Evolutionary conservation across 2,329 filamentous ascomycete species (phyloP), one percentile per base, ranked within the genome.

Genomic region (Neonectria faginata): DNA sequence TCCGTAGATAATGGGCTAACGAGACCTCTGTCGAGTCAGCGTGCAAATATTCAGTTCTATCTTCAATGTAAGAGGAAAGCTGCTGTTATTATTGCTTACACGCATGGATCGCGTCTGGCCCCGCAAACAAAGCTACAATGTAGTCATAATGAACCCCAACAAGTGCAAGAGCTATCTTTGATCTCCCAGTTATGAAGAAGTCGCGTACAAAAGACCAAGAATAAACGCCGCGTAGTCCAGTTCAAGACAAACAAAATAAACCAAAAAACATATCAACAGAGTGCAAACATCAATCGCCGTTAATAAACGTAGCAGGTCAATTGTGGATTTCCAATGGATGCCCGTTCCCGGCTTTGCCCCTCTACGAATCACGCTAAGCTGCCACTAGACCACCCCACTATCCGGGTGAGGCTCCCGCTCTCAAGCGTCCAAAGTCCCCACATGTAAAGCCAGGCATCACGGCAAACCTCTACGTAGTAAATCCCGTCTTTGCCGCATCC

Each of bases 351-450:
- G 14, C 8, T 16, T 16, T 14, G 29, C 48, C 48, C 48, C 48
- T 33, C 48, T n/a, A 14, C 48, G 31, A 20, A 18, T 18, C 33
- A 22, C 51, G 36, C 51, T 53, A 53, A 53, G 12, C 51, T 41
- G 51, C 51, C 51, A 53, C 50, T 52, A 54, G 22, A 44, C 20
- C 22, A 31, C 55, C 57, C 57, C 57, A 60, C 57, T 54, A 47
- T 45, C 57, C 57, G 50, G 57, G 57, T 54, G 57, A 60, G 57
- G 57, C 57, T 60, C 57, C 39, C 48, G 5, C 25, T 25, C 25
- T 25, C 9, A 53, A 29, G 25, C 25, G 22, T 50, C 55, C 36
- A 36, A 20, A 53, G 25, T 51, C 57, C 41, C 57, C 57, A 54
- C 50, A 48, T 54, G 57, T 36, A 39, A 31, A 16, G 41, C 39